phyloP scores from a whole-genome alignment of 176 grass and related monocot species.

The Phoenix dactylifera region DNA sequence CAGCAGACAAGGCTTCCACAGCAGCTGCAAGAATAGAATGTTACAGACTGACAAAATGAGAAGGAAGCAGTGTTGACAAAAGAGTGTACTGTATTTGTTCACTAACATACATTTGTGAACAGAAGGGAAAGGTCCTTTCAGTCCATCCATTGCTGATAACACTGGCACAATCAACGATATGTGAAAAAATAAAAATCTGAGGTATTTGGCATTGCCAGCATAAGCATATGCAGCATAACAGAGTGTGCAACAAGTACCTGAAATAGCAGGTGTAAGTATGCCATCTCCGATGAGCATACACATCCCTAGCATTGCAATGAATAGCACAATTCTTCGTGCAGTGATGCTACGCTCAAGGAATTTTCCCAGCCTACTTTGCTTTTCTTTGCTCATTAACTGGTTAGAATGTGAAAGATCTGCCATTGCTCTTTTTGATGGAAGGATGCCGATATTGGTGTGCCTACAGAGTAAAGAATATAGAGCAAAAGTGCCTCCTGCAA shows the following conservation, averaged over 20 bases:
- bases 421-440: constrained; percentile 44
- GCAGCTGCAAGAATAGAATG: constrained; percentile 33
- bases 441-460: constrained; percentile 61
- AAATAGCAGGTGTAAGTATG: constrained; percentile 83
- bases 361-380: constrained; percentile 43
- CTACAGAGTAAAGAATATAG: constrained; percentile 72
- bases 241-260: constrained; percentile 22
- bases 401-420: constrained; percentile 15
- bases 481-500: constrained; percentile 77
- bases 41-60: constrained; percentile 2
- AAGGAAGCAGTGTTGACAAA: constrained; percentile 3
- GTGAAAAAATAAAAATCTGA: no score
- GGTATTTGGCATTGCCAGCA: no score
- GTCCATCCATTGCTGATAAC: constrained; percentile 63
- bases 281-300: constrained; percentile 91
- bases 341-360: constrained; percentile 56
- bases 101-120: constrained; percentile 47
- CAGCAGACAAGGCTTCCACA: constrained; percentile 52
- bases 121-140: constrained; percentile 49
- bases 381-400: constrained; percentile 15
- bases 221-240: no score
- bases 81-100: not conserved
- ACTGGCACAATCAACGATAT: constrained; percentile 26
- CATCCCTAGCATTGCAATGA: constrained; percentile 65
- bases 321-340: constrained; percentile 61